Percentiles rank a stretch among this genome's conserved stretches.
phyloP scores from a whole-genome alignment of 768 basidiomycete species.

The Podaxis rugospora region DNA sequence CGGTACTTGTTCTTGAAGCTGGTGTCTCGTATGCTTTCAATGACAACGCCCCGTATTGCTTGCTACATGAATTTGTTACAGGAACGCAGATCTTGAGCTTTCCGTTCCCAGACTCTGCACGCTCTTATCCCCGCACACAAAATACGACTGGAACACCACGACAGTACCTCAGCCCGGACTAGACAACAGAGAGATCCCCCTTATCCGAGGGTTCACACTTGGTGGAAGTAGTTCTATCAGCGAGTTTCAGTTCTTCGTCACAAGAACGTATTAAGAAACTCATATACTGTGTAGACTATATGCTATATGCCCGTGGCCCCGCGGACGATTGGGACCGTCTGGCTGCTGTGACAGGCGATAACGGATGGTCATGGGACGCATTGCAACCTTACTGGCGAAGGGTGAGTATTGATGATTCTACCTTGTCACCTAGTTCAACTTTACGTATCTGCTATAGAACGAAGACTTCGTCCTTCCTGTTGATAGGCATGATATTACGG shows the following conservation, averaged over 20 bases:
- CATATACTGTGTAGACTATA: conserved; percentile 19
- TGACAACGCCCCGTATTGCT: background rate
- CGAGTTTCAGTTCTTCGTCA: conserved; percentile 5
- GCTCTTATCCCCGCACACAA: conserved; percentile 8
- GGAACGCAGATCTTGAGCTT: background rate
- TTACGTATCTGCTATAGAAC: conserved; percentile 21
- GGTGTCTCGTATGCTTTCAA: conserved; percentile 18
- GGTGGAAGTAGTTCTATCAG: conserved; percentile 25
- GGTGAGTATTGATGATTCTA: conserved; percentile 14
- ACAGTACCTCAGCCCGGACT: conserved; percentile 21
- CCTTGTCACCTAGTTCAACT: background rate
- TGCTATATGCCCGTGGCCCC: conserved; percentile 30
- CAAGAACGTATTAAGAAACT: background rate
- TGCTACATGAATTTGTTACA: background rate
- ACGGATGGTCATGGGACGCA: conserved; percentile 31
- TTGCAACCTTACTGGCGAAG: conserved; percentile 26
- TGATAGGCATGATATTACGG: conserved; percentile 31
- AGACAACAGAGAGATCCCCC: conserved; percentile 17
- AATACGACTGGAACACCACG: conserved; percentile 26
- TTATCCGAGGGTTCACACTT: conserved; percentile 22
- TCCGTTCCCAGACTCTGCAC: background rate
- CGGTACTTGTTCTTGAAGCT: conserved; percentile 29
- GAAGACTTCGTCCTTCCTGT: conserved; percentile 30
- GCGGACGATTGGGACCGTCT: conserved; percentile 23
- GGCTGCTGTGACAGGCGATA: conserved; percentile 26